These are phyloP conservation scores for Fusarium poae DNA, from an alignment of 2,329 filamentous ascomycete genomes.

Conservation along the genomic window DNA sequence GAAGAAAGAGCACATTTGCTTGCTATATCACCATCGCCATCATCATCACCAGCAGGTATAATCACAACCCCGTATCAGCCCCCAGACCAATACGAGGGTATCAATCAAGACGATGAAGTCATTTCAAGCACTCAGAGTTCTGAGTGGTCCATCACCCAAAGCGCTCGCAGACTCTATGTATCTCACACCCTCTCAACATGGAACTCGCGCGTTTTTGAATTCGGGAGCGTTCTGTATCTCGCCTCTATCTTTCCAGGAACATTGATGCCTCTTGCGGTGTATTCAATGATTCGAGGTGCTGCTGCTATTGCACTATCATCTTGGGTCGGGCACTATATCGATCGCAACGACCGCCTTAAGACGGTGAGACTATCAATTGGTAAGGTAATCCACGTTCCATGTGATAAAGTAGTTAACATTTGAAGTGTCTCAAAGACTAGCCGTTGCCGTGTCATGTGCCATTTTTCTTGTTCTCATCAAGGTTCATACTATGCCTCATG, in stretches of 20 bases:
- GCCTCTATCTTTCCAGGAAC: conserved; percentile 69
- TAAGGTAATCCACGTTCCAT: conserved; percentile 12
- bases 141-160: conserved; percentile 36
- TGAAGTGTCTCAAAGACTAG: conserved; percentile 56
- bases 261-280: conserved; percentile 75
- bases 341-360: conserved; percentile 64
- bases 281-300: conserved; percentile 71
- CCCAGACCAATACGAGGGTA: background rate
- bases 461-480: conserved; percentile 56
- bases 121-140: background rate
- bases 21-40: conserved; percentile 1
- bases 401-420: conserved; percentile 10
- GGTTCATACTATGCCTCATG: conserved; percentile 3
- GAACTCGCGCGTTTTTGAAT: conserved; percentile 75
- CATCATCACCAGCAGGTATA: background rate
- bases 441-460: conserved; percentile 62
- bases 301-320: conserved; percentile 71
- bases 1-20: conserved; percentile 32
- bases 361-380: conserved; percentile 65
- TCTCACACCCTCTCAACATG: conserved; percentile 74
- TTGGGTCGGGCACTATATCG: conserved; percentile 70
- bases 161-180: conserved; percentile 60
- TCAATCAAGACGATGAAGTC: background rate
- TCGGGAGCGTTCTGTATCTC: conserved; percentile 71
- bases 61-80: conserved; percentile 9